phyloP scores from a whole-genome alignment of 106 monocot genomes.

The Xerophyta viscosa region DNA sequence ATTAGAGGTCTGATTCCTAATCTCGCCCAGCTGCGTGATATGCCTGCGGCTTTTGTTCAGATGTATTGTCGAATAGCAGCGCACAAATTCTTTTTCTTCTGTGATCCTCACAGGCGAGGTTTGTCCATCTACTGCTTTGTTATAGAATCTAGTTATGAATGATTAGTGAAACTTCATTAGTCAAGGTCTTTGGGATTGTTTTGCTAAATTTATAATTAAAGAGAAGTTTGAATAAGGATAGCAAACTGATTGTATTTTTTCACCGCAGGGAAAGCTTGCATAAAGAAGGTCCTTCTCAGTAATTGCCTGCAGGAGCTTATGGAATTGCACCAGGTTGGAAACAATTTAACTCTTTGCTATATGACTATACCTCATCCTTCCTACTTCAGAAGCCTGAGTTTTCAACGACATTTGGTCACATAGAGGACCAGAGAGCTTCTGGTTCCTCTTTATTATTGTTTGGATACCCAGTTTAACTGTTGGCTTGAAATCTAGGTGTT shows the following conservation, averaged over 20 bases:
- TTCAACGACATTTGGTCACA: no score
- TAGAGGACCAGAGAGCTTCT: no score
- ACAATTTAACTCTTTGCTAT: no score
- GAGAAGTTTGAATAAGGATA: no score
- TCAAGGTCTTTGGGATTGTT: no score
- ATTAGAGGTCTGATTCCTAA: constrained; percentile 99
- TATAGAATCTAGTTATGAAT: background rate
- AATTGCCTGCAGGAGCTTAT: constrained; percentile 99
- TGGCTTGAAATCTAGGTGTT: no score
- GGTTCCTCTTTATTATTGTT: no score
- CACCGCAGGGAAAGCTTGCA: constrained; percentile 85
- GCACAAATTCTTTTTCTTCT: constrained; percentile 99
- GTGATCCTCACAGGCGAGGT: constrained; percentile 99
- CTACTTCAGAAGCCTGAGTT: no score
- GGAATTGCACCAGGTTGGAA: constrained; percentile 96
- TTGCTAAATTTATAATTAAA: no score
- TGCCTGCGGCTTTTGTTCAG: constrained; percentile 92
- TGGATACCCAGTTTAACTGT: no score
- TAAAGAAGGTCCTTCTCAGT: constrained; percentile 95
- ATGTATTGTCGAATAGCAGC: constrained; percentile 99
- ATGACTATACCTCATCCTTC: no score
- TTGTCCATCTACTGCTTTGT: background rate
- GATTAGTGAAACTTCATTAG: background rate
- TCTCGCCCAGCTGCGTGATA: constrained; percentile 90
- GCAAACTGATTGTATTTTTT: background rate